Evolutionary conservation across 805 yeast species (phyloP).

Genomic region (Blastobotrys chiropterorum): DNA sequence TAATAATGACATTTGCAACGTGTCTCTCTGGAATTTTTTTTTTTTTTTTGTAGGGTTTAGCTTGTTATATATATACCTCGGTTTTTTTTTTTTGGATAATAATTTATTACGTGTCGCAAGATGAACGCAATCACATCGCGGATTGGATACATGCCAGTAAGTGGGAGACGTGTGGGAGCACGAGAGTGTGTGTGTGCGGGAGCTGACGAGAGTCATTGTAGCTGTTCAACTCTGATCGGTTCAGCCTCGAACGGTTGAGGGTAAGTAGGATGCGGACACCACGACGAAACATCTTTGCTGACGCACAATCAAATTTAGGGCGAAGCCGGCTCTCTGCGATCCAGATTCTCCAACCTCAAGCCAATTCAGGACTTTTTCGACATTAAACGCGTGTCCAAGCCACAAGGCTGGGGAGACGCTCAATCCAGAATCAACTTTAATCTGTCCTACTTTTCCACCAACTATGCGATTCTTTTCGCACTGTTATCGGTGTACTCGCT

Average conservation of each 20-base stretch:
- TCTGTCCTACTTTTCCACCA: slow-evolving; percentile 78
- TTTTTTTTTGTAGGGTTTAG: neutral
- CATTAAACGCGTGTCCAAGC: slow-evolving; percentile 81
- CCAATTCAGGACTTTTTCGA: slow-evolving; percentile 95
- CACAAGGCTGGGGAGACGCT: slow-evolving; percentile 79
- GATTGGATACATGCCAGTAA: slow-evolving; percentile 12
- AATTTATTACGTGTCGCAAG: slow-evolving; percentile 1
- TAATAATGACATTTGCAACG: neutral
- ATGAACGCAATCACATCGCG: slow-evolving; percentile 18
- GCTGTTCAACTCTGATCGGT: slow-evolving; percentile 37
- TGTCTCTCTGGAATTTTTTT: neutral
- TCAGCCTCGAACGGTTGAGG: slow-evolving; percentile 45
- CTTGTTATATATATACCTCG: neutral
- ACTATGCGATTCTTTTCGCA: slow-evolving; percentile 70
- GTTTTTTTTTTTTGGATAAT: neutral
- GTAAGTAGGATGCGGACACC: slow-evolving; percentile 28
- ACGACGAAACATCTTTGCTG: no score
- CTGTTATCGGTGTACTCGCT: slow-evolving; percentile 77
- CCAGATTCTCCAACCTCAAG: slow-evolving; percentile 62
- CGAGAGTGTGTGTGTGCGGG: neutral
- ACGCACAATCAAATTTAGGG: no score
- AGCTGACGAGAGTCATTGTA: neutral
- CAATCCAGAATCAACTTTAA: slow-evolving; percentile 87
- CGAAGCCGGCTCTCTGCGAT: slow-evolving; percentile 38
- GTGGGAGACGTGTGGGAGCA: neutral